Percentiles rank a stretch among this genome's conserved stretches.
phyloP scores from a whole-genome alignment of 129 eudicot species.

The Mikania micrantha region DNA sequence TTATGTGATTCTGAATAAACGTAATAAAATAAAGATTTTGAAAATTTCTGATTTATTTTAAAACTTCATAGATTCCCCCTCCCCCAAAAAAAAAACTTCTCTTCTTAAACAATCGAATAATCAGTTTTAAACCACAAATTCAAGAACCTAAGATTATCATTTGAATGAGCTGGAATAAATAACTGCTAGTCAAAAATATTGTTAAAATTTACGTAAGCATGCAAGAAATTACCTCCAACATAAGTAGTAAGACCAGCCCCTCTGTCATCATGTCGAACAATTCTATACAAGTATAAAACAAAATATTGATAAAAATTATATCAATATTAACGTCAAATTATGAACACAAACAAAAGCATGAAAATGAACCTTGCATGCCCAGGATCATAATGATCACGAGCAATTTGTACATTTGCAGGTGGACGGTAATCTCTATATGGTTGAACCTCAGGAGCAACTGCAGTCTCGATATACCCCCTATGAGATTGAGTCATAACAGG shows the following conservation, averaged over 20 bases:
- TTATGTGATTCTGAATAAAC: background rate
- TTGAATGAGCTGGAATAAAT: background rate
- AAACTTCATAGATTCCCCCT: too few relatives aligned
- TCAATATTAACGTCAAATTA: background rate
- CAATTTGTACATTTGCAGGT: conserved; percentile 12
- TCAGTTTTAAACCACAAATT: background rate
- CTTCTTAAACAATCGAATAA: background rate
- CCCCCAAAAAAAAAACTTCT: too few relatives aligned
- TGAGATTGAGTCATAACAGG: conserved; percentile 24
- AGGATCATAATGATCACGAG: conserved; percentile 26
- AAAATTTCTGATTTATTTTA: background rate
- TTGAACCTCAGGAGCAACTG: conserved; percentile 23
- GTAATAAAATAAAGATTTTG: background rate
- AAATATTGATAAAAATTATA: background rate
- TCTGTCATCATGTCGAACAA: conserved; percentile 30
- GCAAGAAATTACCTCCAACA: conserved; percentile 30
- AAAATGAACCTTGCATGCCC: conserved; percentile 25
- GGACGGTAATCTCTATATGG: conserved; percentile 29
- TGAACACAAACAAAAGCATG: background rate
- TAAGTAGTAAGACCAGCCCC: conserved; percentile 24
- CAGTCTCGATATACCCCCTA: conserved; percentile 28
- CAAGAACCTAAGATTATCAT: background rate
- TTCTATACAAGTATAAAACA: conserved; percentile 17
- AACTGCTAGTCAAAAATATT: background rate
- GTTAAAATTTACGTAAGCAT: background rate